Evolutionary conservation across 495 filamentous ascomycete genomes (phyloP).

Genomic region (Penicillium coprophilum): DNA sequence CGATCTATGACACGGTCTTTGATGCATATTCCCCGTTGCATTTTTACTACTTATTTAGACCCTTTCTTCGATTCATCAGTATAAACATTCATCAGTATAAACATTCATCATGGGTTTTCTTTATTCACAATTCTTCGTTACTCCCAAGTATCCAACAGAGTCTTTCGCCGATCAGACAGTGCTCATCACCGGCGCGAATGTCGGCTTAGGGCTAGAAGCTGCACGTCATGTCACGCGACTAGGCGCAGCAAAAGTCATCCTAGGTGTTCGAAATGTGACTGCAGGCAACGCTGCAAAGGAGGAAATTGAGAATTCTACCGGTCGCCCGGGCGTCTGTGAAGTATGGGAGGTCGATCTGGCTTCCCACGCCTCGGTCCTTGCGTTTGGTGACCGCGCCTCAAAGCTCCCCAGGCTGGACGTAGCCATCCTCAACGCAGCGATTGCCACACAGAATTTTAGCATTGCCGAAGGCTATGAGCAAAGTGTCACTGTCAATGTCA

Average conservation of each 20-base stretch:
- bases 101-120: slow-evolving; percentile 30
- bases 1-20: too few species aligned
- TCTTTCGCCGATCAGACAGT: slow-evolving; percentile 43
- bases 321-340: slow-evolving; percentile 41
- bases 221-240: slow-evolving; percentile 48
- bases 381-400: slow-evolving; percentile 42
- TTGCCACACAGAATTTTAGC: slow-evolving; percentile 29
- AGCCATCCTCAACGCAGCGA: slow-evolving; percentile 47
- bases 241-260: slow-evolving; percentile 48
- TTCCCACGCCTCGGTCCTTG: slow-evolving; percentile 32
- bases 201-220: slow-evolving; percentile 54
- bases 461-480: slow-evolving; percentile 44
- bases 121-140: slow-evolving; percentile 48
- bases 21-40: too few species aligned
- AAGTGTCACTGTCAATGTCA: slow-evolving; percentile 55
- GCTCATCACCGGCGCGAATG: slow-evolving; percentile 55
- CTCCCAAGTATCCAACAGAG: slow-evolving; percentile 31
- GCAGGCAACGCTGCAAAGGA: slow-evolving; percentile 46
- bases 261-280: slow-evolving; percentile 51
- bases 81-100: neutral
- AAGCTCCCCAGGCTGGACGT: slow-evolving; percentile 41
- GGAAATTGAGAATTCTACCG: slow-evolving; percentile 30
- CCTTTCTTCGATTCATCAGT: too few species aligned
- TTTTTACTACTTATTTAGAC: too few species aligned
- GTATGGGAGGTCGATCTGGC: slow-evolving; percentile 59